Percentiles rank a stretch among this genome's conserved stretches.
Evolutionary conservation across 306 rosid genomes (phyloP).

Genomic region (Glycine tomentella): DNA sequence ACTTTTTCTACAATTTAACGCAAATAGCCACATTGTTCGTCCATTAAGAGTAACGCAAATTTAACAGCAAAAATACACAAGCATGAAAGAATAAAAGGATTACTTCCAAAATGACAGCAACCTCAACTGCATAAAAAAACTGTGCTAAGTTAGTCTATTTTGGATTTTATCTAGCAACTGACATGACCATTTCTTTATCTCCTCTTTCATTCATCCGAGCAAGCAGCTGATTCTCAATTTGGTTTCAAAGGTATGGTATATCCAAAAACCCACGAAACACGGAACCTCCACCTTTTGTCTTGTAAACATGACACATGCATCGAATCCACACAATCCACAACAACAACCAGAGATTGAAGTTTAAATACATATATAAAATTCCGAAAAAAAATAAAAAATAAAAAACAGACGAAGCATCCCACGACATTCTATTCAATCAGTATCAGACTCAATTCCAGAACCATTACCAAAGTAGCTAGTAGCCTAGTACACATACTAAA

Average conservation of each 20-base stretch:
- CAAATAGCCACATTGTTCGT: no score
- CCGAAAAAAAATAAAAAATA: background rate
- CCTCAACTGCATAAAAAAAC: no score
- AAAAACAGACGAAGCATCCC: slow-evolving; percentile 7
- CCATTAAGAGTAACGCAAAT: no score
- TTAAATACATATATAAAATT: background rate
- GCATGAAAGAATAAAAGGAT: no score
- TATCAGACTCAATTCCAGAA: slow-evolving; percentile 8
- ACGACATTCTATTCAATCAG: slow-evolving; percentile 17
- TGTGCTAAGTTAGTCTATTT: no score
- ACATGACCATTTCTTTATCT: background rate
- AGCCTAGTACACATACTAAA: background rate
- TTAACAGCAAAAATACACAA: no score
- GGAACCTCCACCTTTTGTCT: background rate
- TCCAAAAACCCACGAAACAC: background rate
- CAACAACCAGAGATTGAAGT: background rate
- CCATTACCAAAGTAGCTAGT: background rate
- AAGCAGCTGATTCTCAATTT: background rate
- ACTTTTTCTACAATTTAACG: no score
- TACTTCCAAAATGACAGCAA: no score
- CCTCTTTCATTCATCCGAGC: slow-evolving; percentile 5
- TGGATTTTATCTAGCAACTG: background rate
- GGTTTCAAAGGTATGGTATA: slow-evolving; percentile 17
- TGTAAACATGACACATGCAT: background rate
- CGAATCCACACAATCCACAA: slow-evolving; percentile 22